phyloP scores from a whole-genome alignment of 495 filamentous ascomycete genomes.

The Penicillium diatomitis region DNA sequence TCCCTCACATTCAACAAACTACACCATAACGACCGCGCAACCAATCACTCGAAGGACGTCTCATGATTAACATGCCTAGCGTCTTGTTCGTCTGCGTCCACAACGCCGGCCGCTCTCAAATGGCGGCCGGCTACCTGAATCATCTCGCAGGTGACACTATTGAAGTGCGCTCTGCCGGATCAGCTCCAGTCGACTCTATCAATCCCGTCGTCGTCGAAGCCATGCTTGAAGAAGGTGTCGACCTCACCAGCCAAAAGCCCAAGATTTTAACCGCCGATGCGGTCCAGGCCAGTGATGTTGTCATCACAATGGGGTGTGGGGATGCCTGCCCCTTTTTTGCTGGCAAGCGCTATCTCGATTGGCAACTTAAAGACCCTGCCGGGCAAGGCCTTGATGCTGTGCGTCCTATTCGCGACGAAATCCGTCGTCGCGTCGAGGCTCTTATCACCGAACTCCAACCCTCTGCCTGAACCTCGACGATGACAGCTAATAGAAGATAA shows the following conservation, averaged over 20 bases:
- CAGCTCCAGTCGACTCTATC: slow-evolving; percentile 18
- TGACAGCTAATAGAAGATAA: no score
- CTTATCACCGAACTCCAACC: slow-evolving; percentile 12
- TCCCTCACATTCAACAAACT: slow-evolving; percentile 8
- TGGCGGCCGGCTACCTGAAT: slow-evolving; percentile 19
- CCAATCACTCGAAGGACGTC: slow-evolving; percentile 6
- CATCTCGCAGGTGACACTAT: slow-evolving; percentile 17
- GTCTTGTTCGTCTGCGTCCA: slow-evolving; percentile 25
- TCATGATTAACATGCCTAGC: slow-evolving; percentile 16
- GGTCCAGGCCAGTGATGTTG: slow-evolving; percentile 18
- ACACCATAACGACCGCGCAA: slow-evolving; percentile 2
- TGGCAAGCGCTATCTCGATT: slow-evolving; percentile 23
- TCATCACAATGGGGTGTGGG: slow-evolving; percentile 24
- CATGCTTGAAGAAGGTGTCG: slow-evolving; percentile 26
- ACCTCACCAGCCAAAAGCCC: slow-evolving; percentile 16
- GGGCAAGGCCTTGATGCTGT: slow-evolving; percentile 16
- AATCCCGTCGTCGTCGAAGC: slow-evolving; percentile 19
- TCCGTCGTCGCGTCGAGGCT: slow-evolving; percentile 13
- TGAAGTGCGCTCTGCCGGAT: slow-evolving; percentile 22
- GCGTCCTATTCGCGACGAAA: slow-evolving; percentile 13
- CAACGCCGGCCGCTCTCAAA: slow-evolving; percentile 25
- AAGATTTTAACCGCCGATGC: slow-evolving; percentile 20
- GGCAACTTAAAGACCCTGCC: slow-evolving; percentile 20
- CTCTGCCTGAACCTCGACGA: background rate
- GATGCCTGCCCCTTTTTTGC: slow-evolving; percentile 20